Conservation (phyloP, 352 stramenopile genomes). For the Blastocystis sp. region DNA sequence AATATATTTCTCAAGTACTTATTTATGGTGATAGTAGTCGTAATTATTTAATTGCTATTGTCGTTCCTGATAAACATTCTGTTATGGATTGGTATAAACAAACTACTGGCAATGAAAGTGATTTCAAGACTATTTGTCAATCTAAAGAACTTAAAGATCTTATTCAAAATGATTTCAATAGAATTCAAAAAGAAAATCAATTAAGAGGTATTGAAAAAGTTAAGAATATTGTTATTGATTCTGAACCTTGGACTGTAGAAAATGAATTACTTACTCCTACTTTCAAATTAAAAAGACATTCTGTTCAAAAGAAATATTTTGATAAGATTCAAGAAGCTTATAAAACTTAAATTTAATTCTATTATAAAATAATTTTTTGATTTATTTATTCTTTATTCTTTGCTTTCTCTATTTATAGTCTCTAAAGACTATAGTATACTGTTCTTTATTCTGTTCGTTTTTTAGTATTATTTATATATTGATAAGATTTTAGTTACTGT, state of each 20-base stretch:
- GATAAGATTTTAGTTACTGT: no score
- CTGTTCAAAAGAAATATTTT: slow-evolving; percentile 53
- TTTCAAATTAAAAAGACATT: slow-evolving; percentile 76
- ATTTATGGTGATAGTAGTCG: slow-evolving; percentile 82
- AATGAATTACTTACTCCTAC: slow-evolving; percentile 75
- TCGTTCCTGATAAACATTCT: slow-evolving; percentile 71
- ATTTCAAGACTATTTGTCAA: slow-evolving; percentile 43
- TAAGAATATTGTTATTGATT: slow-evolving; percentile 60
- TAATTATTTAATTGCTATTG: slow-evolving; percentile 70
- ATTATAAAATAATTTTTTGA: no score
- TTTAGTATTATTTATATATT: no score
- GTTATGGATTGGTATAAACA: slow-evolving; percentile 57
- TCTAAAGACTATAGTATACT: no score
- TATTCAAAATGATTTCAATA: slow-evolving; percentile 57
- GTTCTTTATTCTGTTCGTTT: no score
- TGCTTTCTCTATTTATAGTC: no score
- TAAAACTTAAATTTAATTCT: slow-evolving; percentile 47
- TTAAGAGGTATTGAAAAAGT: slow-evolving; percentile 73
- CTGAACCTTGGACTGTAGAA: slow-evolving; percentile 62
- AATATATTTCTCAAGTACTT: slow-evolving; percentile 68
- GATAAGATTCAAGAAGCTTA: slow-evolving; percentile 56
- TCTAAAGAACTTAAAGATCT: slow-evolving; percentile 46
- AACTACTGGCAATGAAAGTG: slow-evolving; percentile 38
- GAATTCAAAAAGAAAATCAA: slow-evolving; percentile 48
- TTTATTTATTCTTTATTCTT: no score